phyloP scores from a whole-genome alignment of 306 rosid genomes.

The Prunus kanzakura region DNA sequence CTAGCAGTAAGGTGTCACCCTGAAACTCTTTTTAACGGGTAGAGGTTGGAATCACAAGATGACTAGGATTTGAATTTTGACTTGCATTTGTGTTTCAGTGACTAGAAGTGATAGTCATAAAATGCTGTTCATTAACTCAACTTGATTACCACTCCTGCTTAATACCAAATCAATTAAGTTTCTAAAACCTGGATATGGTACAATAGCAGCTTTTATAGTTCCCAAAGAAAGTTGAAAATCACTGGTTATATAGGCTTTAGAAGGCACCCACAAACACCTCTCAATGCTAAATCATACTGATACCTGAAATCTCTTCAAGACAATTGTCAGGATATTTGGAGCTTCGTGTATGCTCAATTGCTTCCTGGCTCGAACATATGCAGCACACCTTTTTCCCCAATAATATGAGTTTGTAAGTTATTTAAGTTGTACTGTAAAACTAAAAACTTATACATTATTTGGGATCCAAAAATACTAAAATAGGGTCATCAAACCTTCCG shows the following conservation, averaged over 20 bases:
- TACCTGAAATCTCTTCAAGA: constrained; percentile 90
- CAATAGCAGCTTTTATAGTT: constrained; percentile 15
- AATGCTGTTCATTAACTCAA: background rate
- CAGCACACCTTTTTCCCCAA: constrained; percentile 55
- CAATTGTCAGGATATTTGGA: constrained; percentile 79
- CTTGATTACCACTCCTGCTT: background rate
- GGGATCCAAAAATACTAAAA: constrained; percentile 8
- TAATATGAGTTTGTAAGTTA: constrained; percentile 21
- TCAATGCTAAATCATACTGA: constrained; percentile 14
- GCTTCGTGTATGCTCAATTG: constrained; percentile 80
- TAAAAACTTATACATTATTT: background rate
- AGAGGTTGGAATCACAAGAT: constrained; percentile 10
- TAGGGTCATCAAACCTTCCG: constrained; percentile 56
- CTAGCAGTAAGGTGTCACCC: constrained; percentile 13
- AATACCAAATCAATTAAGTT: background rate
- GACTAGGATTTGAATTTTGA: background rate
- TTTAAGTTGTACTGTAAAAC: constrained; percentile 13
- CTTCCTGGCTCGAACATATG: constrained; percentile 80
- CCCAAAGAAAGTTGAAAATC: constrained; percentile 2
- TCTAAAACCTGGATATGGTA: background rate
- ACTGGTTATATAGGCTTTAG: background rate
- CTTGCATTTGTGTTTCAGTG: background rate
- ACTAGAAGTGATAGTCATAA: background rate
- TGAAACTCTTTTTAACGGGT: background rate
- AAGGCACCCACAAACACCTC: background rate